Conservation (phyloP, 1,139 yeast species). For the Geotrichum fermentans region DNA sequence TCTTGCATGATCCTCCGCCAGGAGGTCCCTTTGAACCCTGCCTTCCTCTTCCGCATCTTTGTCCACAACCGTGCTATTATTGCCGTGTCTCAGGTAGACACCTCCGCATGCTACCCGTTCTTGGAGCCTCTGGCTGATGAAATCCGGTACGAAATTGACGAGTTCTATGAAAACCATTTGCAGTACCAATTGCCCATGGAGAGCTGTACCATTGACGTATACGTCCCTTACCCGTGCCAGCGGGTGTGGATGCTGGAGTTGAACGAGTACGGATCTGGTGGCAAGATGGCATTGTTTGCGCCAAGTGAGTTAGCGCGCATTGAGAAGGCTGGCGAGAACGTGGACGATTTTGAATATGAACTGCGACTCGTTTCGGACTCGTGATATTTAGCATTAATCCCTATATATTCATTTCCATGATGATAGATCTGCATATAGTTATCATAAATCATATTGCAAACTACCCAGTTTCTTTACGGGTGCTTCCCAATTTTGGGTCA, state of each 20-base stretch:
- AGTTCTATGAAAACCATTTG: conserved; percentile 50
- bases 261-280: neutral
- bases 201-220: conserved; percentile 69
- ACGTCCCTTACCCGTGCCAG: conserved; percentile 68
- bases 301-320: no score
- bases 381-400: no score
- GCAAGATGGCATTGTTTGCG: neutral
- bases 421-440: no score
- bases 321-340: neutral
- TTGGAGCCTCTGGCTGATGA: conserved; percentile 47
- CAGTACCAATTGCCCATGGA: conserved; percentile 50
- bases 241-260: conserved; percentile 63
- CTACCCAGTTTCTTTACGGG: no score
- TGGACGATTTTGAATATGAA: neutral
- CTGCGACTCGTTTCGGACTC: neutral
- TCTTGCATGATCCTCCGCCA: conserved; percentile 45
- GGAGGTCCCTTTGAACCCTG: conserved; percentile 80
- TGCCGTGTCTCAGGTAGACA: conserved; percentile 79
- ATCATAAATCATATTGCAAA: no score
- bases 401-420: no score
- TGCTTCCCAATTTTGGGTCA: no score
- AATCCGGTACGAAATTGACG: conserved; percentile 48
- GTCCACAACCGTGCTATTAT: conserved; percentile 57
- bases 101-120: conserved; percentile 66
- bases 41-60: conserved; percentile 84